phyloP scores from a whole-genome alignment of 495 filamentous ascomycete genomes.

The Aspergillus sclerotiicarbonarius region DNA sequence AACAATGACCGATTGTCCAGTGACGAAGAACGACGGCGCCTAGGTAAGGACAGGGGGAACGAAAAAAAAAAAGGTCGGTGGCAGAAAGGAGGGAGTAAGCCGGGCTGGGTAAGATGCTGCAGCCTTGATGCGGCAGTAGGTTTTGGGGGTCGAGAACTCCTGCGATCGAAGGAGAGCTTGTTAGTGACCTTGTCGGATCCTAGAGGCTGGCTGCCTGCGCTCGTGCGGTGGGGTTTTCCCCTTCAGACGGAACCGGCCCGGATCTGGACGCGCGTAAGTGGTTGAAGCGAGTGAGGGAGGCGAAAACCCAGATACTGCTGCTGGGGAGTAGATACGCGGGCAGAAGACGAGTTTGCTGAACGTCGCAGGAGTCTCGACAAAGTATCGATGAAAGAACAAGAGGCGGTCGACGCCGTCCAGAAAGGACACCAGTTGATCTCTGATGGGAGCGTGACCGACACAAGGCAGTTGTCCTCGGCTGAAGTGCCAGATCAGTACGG shows the following conservation, averaged over 20 bases:
- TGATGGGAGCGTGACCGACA: background rate
- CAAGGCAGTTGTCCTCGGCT: slow-evolving; percentile 1
- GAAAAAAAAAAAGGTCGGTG: slow-evolving; percentile 8
- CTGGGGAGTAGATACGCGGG: background rate
- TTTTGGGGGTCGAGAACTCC: slow-evolving; percentile 14
- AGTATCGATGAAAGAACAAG: background rate
- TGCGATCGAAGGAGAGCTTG: slow-evolving; percentile 17
- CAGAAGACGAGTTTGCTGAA: background rate
- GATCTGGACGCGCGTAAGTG: slow-evolving; percentile 29
- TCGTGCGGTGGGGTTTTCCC: slow-evolving; percentile 29
- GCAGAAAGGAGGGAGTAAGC: slow-evolving; percentile 19
- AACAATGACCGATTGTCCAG: slow-evolving; percentile 13
- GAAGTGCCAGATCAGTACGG: background rate
- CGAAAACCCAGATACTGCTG: slow-evolving; percentile 5
- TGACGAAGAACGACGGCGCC: slow-evolving; percentile 8
- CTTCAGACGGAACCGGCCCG: slow-evolving; percentile 22
- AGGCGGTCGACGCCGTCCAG: too few species aligned
- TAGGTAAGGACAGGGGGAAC: background rate
- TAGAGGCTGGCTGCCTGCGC: slow-evolving; percentile 19
- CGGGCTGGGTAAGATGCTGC: slow-evolving; percentile 10
- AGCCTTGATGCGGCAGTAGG: slow-evolving; percentile 8
- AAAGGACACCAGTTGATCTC: background rate
- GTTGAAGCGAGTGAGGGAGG: slow-evolving; percentile 18
- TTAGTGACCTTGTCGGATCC: slow-evolving; percentile 11
- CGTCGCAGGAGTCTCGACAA: background rate